Evolutionary conservation across 306 rosid genomes (phyloP), one percentile per base, ranked within the genome.

Genomic region (Cyamopsis tetragonoloba): DNA sequence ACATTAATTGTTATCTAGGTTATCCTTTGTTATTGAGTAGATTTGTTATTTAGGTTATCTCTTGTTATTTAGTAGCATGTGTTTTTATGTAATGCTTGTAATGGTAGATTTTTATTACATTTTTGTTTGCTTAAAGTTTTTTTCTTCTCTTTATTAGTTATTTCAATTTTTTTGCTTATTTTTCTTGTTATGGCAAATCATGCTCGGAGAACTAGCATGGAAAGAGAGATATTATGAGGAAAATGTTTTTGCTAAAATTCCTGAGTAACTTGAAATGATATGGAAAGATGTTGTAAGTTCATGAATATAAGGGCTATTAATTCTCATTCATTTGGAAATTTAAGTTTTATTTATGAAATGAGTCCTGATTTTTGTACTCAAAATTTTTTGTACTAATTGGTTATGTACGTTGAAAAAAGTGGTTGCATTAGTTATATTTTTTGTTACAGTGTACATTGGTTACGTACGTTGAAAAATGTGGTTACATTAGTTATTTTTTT

Each of bases 161-260:
- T 46, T 44, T 53, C 14, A 28, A n/a, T 44, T 31, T n/a, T 24
- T 34, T 39, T 1, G 68, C 43, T 77, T 12, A 24, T 59, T 11
- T 28, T 13, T 71, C 49, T 71, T 8, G 18, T 23, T 70, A 61
- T 10, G 7, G 78, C 70, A 95, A 97, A 75, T 91, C 66, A 90
- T 82, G 77, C 78, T 95, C 91, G 99, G 97, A 19, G 91, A 42
- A 55, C 85, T 89, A 7, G 99, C 97, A 65, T 90, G 99, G 99
- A 95, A 83, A 79, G 99, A 95, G 68, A 90, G 97, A 68, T 95
- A 95, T 77, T 95, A 95, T 69, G 95, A 88, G 67, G 97, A 88
- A 39, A 95, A 95, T 30, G 90, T 95, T 75, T 62, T 77, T 63
- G 91, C 84, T 48, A 72, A 63, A 71, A 83, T 95, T 76, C 97